Conservation (phyloP, 2,329 filamentous ascomycete genomes). For the Penicillium sp. region DNA sequence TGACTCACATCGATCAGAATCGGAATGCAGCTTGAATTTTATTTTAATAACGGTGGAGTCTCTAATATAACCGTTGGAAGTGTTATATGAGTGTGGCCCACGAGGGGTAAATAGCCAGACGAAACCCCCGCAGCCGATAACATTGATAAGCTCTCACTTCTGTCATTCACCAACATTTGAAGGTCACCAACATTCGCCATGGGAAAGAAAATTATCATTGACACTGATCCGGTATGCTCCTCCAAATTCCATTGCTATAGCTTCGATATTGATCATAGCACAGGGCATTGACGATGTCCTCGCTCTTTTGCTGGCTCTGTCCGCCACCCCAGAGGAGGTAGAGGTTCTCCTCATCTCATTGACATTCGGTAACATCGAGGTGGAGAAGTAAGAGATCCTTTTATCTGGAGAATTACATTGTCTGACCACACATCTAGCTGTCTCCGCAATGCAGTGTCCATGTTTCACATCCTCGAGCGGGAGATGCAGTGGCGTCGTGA, state of each 20-base stretch:
- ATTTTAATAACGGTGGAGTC: neutral
- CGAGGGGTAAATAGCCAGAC: neutral
- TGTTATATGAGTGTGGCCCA: neutral
- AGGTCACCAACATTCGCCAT: constrained; percentile 41
- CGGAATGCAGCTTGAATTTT: neutral
- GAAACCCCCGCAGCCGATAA: constrained; percentile 10
- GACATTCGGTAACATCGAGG: constrained; percentile 90
- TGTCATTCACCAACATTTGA: neutral
- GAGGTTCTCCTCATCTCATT: constrained; percentile 83
- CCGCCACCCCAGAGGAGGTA: constrained; percentile 76
- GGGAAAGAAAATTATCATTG: constrained; percentile 83
- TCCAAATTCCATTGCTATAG: neutral
- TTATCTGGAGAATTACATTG: too few relatives aligned
- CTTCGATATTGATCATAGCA: neutral
- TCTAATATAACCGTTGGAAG: neutral
- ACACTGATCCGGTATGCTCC: constrained; percentile 77
- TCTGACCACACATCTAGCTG: constrained; percentile 55
- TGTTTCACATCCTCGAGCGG: constrained; percentile 89
- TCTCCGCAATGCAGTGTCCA: constrained; percentile 79
- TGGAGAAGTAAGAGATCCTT: constrained; percentile 62
- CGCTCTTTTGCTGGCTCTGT: constrained; percentile 81
- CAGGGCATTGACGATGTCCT: constrained; percentile 85
- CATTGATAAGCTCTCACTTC: constrained; percentile 12
- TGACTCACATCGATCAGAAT: neutral
- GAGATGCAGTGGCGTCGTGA: constrained; percentile 79